Evolutionary conservation across 2,329 filamentous ascomycete species (phyloP), one percentile per base, ranked within the genome.

Genomic region (Paecilomyces formosus): DNA sequence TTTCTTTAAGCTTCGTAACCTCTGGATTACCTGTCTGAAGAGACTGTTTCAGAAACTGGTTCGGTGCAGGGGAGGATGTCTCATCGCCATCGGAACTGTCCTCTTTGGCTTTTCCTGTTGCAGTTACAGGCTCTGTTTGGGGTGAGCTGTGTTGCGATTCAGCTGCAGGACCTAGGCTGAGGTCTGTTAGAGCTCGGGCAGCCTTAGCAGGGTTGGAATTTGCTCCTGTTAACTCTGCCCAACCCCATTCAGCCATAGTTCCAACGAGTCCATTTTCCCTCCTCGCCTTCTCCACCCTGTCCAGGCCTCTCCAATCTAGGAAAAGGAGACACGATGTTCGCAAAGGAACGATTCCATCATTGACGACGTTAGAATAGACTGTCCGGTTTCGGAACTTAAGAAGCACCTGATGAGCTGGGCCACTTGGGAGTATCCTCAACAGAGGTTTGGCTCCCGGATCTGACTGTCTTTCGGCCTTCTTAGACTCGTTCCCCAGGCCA

Each of bases 301-400:
- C 93, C 3, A 99, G 79, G 0, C 94, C 94, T 74, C 92, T 89
- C 94, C 94, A 99, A 71, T 99, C 94, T 1, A 99, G 79, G 68
- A 99, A 99, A 5, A 99, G 77, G n/a, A 99, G 79, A 72, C 93
- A 99, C 62, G 93, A 97, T 3, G 94, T 99, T 22, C 94, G 86
- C 33, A 99, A 78, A 2, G 94, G 94, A 3, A 99, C 94, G 65
- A 99, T 97, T 2, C 92, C 93, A 74, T 97, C 93, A 69, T 97
- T 97, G 65, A 97, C 93, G 12, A 97, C 92, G 68, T 97, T 97
- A 1, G 92, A 96, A 72, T 97, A 97, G 1, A 97, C 81, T 0
- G 94, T 97, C 15, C 93, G 83, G 71, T 95, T 96, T 22, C 90
- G 82, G 72, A 97, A 97, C 75, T 90, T 91, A 70, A 88, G 87